Evolutionary conservation across 345 rosid genomes (phyloP).

Genomic region (Pistacia integerrima): DNA sequence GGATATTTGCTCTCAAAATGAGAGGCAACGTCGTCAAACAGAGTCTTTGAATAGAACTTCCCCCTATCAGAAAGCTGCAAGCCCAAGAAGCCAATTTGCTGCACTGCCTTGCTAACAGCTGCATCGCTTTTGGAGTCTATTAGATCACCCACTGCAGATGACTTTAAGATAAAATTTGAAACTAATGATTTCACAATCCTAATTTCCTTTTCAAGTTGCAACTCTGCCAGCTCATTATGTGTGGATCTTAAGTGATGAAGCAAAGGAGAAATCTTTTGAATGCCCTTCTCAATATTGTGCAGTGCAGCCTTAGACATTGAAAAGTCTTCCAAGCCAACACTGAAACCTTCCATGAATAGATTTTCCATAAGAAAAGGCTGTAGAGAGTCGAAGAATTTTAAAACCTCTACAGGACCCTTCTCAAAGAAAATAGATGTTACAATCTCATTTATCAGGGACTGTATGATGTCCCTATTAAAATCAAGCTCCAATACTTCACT

Average conservation of each 20-base stretch:
- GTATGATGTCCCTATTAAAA: constrained; percentile 48
- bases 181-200: constrained; percentile 48
- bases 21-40: constrained; percentile 74
- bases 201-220: constrained; percentile 75
- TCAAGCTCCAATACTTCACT: constrained; percentile 59
- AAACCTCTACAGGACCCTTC: constrained; percentile 74
- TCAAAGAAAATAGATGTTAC: constrained; percentile 62
- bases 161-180: constrained; percentile 53
- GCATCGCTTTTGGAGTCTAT: constrained; percentile 84
- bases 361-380: constrained; percentile 91
- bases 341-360: constrained; percentile 63
- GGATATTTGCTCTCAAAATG: constrained; percentile 65
- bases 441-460: constrained; percentile 56
- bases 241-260: constrained; percentile 56
- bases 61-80: constrained; percentile 83
- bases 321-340: constrained; percentile 72
- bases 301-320: constrained; percentile 50
- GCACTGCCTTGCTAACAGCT: constrained; percentile 67
- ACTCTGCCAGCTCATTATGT: constrained; percentile 60
- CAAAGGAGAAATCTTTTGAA: constrained; percentile 50
- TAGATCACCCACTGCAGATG: constrained; percentile 65
- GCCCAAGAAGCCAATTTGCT: constrained; percentile 88
- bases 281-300: constrained; percentile 37
- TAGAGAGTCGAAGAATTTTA: constrained; percentile 66
- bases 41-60: constrained; percentile 71